Base-by-base conservation (phyloP, 106 monocot species). In the Vanilla planifolia region DNA sequence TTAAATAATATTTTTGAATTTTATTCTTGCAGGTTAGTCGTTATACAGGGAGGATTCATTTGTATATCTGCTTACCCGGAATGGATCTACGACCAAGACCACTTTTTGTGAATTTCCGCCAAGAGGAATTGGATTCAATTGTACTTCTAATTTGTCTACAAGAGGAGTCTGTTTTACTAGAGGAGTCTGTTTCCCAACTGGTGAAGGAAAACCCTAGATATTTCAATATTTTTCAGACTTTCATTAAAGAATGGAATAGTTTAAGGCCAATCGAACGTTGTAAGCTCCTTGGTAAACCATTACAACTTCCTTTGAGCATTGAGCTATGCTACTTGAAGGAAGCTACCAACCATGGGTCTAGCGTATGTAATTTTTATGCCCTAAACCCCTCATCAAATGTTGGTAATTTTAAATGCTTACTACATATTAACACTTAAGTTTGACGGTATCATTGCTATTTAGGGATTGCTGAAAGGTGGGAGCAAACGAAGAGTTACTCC, bases 391-490 rank as follows among this genome's bases (percentile, higher is more conserved):
- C n/a, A n/a, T n/a, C n/a, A n/a, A n/a, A n/a, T n/a, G n/a, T n/a
- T n/a, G n/a, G n/a, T n/a, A n/a, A n/a, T n/a, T n/a, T n/a, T n/a
- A n/a, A n/a, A n/a, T n/a, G n/a, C n/a, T 40, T 4, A 40, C 7
- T 40, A 4, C 14, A 40, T 7, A 40, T 40, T 40, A 14, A n/a
- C n/a, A 46, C 45, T n/a, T 19, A 17, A 9, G 17, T 46, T 46
- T 6, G 8, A 10, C n/a, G 3, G 13, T 29, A 46, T 32, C 14
- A n/a, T 64, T 61, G 8, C 52, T 23, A 52, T 43, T 21, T 70
- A 96, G 95, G 96, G 96, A 26, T 73, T 98, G 72, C 59, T 98
- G 58, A 91, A 75, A 85, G 91, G 91, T 43, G 91, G 96, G 48
- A 98, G 96, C 66, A 91, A 88, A 51, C 76, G 85, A 68, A 81